Evolutionary conservation across 129 eudicot genomes (phyloP).

Genomic region (Oenanthe sinensis): DNA sequence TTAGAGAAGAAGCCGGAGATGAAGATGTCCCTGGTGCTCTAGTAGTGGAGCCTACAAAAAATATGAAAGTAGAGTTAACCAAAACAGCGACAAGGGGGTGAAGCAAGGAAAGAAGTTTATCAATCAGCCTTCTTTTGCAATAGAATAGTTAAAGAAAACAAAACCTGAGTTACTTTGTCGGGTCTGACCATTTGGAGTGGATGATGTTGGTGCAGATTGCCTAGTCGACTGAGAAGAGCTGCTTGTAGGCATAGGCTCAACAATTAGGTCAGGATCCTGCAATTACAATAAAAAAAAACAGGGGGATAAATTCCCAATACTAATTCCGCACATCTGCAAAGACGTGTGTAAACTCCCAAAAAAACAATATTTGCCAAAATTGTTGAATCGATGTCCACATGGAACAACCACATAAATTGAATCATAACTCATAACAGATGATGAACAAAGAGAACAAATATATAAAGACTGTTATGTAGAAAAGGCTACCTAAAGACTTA

Average conservation of each 20-base stretch:
- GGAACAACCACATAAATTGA: too few relatives aligned
- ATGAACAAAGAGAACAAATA: too few relatives aligned
- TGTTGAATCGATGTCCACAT: too few relatives aligned
- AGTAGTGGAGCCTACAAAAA: slow-evolving; percentile 43
- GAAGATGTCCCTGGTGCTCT: slow-evolving; percentile 65
- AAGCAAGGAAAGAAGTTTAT: background rate
- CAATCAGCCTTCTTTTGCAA: background rate
- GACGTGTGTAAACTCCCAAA: background rate
- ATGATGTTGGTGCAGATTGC: slow-evolving; percentile 50
- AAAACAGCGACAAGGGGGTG: background rate
- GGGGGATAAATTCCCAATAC: background rate
- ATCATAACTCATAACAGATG: too few relatives aligned
- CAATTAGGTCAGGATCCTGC: slow-evolving; percentile 82
- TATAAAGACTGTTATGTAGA: too few relatives aligned
- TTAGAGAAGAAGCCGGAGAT: slow-evolving; percentile 39
- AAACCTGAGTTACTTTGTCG: slow-evolving; percentile 56
- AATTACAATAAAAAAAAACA: slow-evolving; percentile 5
- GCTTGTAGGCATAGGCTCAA: slow-evolving; percentile 65
- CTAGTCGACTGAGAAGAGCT: slow-evolving; percentile 62
- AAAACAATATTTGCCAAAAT: too few relatives aligned
- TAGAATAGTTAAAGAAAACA: background rate
- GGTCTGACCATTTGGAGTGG: slow-evolving; percentile 44
- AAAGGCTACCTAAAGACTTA: too few relatives aligned
- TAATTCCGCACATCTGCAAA: background rate
- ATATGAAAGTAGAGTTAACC: background rate